A percentile compares a stretch with the other conserved stretches of the same genome.
These are phyloP conservation scores for Exserohilum rostratum DNA, from an alignment of 2,329 filamentous ascomycete genomes.

Conservation along the genomic window DNA sequence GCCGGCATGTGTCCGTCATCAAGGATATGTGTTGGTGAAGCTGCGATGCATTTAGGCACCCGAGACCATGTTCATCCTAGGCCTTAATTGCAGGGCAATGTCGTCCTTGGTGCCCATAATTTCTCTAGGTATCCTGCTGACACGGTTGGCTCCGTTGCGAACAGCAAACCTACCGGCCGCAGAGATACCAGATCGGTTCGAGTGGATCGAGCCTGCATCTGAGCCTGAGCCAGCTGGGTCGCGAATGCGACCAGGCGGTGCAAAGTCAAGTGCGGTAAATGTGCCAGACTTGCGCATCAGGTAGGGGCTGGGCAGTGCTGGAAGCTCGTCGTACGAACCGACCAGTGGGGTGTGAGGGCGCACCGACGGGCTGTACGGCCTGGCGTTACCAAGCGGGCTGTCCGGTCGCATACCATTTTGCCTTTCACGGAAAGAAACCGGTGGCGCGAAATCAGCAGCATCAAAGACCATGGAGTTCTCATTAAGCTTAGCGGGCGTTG, in stretches of 20 bases:
- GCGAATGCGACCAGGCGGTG: slow-evolving; percentile 75
- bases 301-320: slow-evolving; percentile 84
- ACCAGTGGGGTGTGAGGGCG: slow-evolving; percentile 78
- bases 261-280: slow-evolving; percentile 81
- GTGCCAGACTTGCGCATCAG: slow-evolving; percentile 76
- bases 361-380: slow-evolving; percentile 76
- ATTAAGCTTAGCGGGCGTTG: slow-evolving; percentile 82
- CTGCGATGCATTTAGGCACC: slow-evolving; percentile 30
- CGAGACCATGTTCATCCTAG: slow-evolving; percentile 59
- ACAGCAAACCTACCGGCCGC: slow-evolving; percentile 71
- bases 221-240: slow-evolving; percentile 47
- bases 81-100: slow-evolving; percentile 63
- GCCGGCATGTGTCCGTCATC: slow-evolving; percentile 25
- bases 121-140: slow-evolving; percentile 82
- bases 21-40: slow-evolving; percentile 10
- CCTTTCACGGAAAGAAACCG: slow-evolving; percentile 64
- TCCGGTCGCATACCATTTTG: slow-evolving; percentile 68
- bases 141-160: slow-evolving; percentile 81
- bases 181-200: slow-evolving; percentile 80
- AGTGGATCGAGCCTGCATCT: slow-evolving; percentile 61
- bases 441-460: slow-evolving; percentile 87
- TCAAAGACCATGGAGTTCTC: slow-evolving; percentile 75
- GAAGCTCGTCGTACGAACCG: slow-evolving; percentile 85
- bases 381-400: slow-evolving; percentile 62
- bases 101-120: slow-evolving; percentile 78